Base-by-base conservation (phyloP, 2,329 filamentous ascomycete species). In the Lachnellula subtilissima region DNA sequence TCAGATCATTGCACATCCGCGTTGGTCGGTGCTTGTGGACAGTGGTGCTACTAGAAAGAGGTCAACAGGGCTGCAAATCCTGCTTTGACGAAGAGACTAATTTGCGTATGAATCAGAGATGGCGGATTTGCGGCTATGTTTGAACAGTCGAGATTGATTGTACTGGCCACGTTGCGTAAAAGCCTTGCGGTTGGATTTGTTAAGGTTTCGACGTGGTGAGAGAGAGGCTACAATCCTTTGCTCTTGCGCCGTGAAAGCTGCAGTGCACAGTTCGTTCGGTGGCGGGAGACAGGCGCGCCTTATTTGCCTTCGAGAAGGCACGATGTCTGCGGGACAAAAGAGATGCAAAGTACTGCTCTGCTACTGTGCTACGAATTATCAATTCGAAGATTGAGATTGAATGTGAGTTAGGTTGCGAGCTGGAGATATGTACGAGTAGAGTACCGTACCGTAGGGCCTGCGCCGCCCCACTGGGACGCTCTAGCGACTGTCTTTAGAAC, bases 1-100 rank as follows among this genome's bases (percentile, higher is more conserved):
- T 68, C 62, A 69, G 62, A 49, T 61, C 67, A 69, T 68, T 56
- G 60, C 64, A 61, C 61, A 61, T 57, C 58, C 54, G 49, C 61
- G 59, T 35, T 62, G 57, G 47, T 63, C 62, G 57, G 50, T 63
- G 59, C 57, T 54, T 65, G 58, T 60, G 53, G 54, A 40, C 46
- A 23, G 58, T 52, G 40, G 53, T 53, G 55, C 55, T 51, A 61
- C 48, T 43, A 52, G 39, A 15, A 22, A 35, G 15, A 19, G 28
- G 23, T 52, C 23, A 28, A 39, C 14, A 42, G 39, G 40, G 25
- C 45, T 22, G 45, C 28, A 49, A 35, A 42, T 37, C 39, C 39
- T 46, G 50, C 23, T 46, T 12, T 32, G 28, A 32, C 28, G 42
- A 43, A 47, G 40, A 11, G 28, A 42, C 15, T 40, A 9, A 35